Conservation (phyloP, 2,329 filamentous ascomycete species). For the Fusarium sp. region DNA sequence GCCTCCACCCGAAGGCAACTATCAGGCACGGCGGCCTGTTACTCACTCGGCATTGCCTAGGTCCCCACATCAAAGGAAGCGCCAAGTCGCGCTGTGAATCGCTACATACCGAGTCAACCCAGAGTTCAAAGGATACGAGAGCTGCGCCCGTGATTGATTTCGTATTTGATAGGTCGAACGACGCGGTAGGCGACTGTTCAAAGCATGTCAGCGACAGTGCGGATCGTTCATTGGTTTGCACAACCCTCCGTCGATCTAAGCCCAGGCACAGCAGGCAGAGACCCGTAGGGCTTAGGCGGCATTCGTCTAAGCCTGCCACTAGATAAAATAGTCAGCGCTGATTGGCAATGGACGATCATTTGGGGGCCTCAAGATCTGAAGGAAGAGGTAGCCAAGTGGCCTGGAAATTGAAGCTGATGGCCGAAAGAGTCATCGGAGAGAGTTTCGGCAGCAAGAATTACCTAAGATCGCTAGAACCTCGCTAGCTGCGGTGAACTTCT, state of each 20-base stretch:
- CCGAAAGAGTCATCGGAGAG: constrained; percentile 11
- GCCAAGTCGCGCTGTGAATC: not conserved
- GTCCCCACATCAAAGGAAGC: constrained; percentile 1
- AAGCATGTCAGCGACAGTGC: not conserved
- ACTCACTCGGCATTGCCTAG: constrained; percentile 33
- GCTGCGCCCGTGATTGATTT: no score
- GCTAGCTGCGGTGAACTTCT: no score
- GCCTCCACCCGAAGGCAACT: constrained; percentile 9
- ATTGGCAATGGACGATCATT: no score
- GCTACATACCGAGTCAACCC: not conserved
- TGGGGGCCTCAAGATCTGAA: not conserved
- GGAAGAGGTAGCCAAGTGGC: not conserved
- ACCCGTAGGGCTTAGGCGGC: constrained; percentile 20
- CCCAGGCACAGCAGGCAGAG: constrained; percentile 23
- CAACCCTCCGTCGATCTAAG: constrained; percentile 25
- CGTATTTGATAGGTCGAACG: not conserved
- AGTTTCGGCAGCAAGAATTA: not conserved
- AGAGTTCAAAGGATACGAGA: not conserved
- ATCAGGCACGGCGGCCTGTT: constrained; percentile 24
- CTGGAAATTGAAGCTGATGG: not conserved
- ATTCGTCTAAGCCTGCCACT: constrained; percentile 1
- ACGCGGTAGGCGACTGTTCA: constrained; percentile 2
- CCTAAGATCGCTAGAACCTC: not conserved
- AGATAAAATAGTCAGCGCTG: not conserved
- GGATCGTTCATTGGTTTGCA: constrained; percentile 9